These are phyloP conservation scores for Aspergillus sp. DNA, from an alignment of 2,329 filamentous ascomycete species.

Conservation along the genomic window DNA sequence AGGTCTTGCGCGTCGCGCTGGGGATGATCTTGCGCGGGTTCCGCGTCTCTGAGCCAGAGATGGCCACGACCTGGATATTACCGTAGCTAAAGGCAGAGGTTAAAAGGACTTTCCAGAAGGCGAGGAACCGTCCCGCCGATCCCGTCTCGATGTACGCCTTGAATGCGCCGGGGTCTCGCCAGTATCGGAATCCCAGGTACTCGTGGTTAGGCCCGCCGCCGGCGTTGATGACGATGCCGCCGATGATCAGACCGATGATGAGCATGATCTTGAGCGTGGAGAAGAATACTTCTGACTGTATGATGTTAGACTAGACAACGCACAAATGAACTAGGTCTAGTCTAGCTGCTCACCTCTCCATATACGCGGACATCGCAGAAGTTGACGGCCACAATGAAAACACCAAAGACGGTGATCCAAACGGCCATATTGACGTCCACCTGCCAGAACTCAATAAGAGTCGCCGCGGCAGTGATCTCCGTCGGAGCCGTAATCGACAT, in stretches of 20 bases:
- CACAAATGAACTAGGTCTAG: no score
- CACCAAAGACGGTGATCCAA: not conserved
- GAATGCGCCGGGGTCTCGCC: constrained; percentile 17
- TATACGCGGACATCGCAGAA: not conserved
- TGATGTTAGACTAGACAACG: not conserved
- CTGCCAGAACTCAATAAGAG: constrained; percentile 1
- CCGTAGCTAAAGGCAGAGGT: not conserved
- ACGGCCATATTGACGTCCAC: not conserved
- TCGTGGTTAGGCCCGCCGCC: constrained; percentile 19
- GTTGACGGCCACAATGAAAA: not conserved
- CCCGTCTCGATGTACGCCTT: constrained; percentile 13
- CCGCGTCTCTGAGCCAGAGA: not conserved
- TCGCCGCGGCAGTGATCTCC: not conserved
- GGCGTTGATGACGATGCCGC: constrained; percentile 13
- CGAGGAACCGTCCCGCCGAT: constrained; percentile 20
- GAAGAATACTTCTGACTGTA: constrained; percentile 19
- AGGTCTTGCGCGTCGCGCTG: not conserved
- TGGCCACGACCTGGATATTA: not conserved
- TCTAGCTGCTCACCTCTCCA: not conserved
- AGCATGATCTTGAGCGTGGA: constrained; percentile 18
- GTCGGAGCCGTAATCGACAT: not conserved
- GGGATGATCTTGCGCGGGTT: not conserved
- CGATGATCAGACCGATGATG: constrained; percentile 21
- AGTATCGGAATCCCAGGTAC: constrained; percentile 17
- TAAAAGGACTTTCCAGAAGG: constrained; percentile 14